These are phyloP conservation scores for Theobroma cacao DNA, from an alignment of 345 rosid species.

Conservation along the genomic window DNA sequence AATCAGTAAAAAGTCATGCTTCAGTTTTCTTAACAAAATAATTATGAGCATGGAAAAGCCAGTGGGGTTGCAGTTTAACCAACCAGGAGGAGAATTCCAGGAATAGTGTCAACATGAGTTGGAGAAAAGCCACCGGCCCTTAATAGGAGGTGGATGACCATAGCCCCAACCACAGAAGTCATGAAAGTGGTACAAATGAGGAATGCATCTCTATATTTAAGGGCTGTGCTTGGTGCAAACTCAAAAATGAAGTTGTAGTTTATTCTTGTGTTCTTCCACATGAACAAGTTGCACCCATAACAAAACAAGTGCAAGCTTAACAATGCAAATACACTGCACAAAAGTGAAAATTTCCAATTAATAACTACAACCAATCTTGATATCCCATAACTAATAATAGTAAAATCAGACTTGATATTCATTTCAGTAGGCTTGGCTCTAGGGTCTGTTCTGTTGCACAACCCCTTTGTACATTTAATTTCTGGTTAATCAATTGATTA, in stretches of 20 bases:
- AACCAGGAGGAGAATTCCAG: constrained; percentile 80
- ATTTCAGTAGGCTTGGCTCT: neutral
- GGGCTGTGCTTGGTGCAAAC: constrained; percentile 67
- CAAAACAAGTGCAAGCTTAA: constrained; percentile 88
- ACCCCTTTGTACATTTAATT: neutral
- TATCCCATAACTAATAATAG: neutral
- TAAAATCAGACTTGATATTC: neutral
- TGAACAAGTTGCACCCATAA: constrained; percentile 88
- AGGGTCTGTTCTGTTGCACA: neutral
- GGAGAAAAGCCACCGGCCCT: constrained; percentile 55
- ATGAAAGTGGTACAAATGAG: constrained; percentile 85
- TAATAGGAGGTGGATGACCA: constrained; percentile 83
- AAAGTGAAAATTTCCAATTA: neutral
- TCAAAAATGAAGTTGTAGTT: constrained; percentile 88
- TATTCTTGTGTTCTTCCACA: constrained; percentile 83
- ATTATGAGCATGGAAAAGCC: neutral
- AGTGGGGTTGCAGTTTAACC: neutral
- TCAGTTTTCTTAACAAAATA: neutral
- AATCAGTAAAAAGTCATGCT: constrained; percentile 6
- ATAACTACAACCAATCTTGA: neutral
- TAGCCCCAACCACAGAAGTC: constrained; percentile 78
- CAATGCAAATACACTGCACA: constrained; percentile 77
- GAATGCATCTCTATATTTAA: constrained; percentile 85
- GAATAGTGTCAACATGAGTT: constrained; percentile 68
- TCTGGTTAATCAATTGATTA: neutral